Evolutionary conservation across 202 grass and related monocot species (phyloP), one percentile per base, ranked within the genome.

Genomic region (Digitaria exilis): DNA sequence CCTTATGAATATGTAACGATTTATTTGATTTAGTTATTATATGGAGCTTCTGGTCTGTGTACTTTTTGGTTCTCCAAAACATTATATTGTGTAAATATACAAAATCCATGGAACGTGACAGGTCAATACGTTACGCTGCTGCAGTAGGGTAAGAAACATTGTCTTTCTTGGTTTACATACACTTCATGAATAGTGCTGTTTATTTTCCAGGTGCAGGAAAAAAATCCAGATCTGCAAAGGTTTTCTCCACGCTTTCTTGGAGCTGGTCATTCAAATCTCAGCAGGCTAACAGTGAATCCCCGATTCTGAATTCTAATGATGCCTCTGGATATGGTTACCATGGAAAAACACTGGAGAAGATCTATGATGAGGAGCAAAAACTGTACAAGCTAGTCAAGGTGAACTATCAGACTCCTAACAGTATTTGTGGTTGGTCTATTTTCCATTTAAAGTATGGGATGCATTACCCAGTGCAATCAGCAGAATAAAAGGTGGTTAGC

Each of bases 361-460:
- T 99, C 83, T 93, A 90, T 84, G 85, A 83, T 0, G 87, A 90
- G 86, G 96, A 99, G 81, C 93, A 96, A 84, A 99, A 88, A 86
- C 93, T 99, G 80, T 96, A 94, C 84, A 96, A 96, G 75, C 87
- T 91, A 90, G 88, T 99, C 84, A 99, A 96, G 93, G 96, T 98
- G 84, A 84, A 34, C 42, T 51, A 64, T 77, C 39, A n/a, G n/a
- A 43, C 19, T 63, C 61, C 54, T 84, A 68, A 24, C 25, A 28
- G 37, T 70, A 35, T 82, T 42, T 42, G 60, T 30, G 9, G 32
- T 51, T 82, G 19, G 43, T 41, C 65, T 77, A 48, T 87, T 12
- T 39, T 58, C 62, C n/a, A 69, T n/a, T 64, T 46, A 55, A 57
- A 39, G 49, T n/a, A 56, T 74, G 71, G 19, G 34, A 87, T 55